Percentiles rank a stretch among this genome's conserved stretches.
phyloP scores from a whole-genome alignment of 495 filamentous ascomycete species.

The Chaetomium tenue region DNA sequence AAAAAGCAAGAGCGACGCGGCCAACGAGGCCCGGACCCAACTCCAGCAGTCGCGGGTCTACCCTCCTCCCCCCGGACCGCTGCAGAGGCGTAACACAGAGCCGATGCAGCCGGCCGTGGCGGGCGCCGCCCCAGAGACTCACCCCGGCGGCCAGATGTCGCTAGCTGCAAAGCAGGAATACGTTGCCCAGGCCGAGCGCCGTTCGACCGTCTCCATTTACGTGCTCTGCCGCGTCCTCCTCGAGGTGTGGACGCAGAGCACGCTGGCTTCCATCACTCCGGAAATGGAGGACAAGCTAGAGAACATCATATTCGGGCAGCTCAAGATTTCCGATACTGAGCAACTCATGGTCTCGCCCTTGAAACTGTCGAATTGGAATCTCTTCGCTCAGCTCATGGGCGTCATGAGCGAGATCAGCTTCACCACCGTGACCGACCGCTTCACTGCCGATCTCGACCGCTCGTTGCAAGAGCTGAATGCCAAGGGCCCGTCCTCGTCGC shows the following conservation, averaged over 20 bases:
- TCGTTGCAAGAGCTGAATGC: slow-evolving; percentile 67
- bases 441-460: slow-evolving; percentile 72
- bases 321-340: slow-evolving; percentile 83
- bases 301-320: slow-evolving; percentile 88
- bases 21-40: slow-evolving; percentile 57
- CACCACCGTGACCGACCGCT: slow-evolving; percentile 74
- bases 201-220: slow-evolving; percentile 90
- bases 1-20: slow-evolving; percentile 88
- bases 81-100: slow-evolving; percentile 51
- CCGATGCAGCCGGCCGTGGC: slow-evolving; percentile 39
- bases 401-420: slow-evolving; percentile 95
- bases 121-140: slow-evolving; percentile 17
- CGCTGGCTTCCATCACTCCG: slow-evolving; percentile 70
- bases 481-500: slow-evolving; percentile 55
- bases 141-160: slow-evolving; percentile 33
- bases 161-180: slow-evolving; percentile 63
- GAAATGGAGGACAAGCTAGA: slow-evolving; percentile 91
- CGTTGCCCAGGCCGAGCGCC: slow-evolving; percentile 74
- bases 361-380: slow-evolving; percentile 88
- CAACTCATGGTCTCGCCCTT: slow-evolving; percentile 73
- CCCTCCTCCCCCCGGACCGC: slow-evolving; percentile 30
- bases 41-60: slow-evolving; percentile 58
- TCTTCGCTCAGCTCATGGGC: slow-evolving; percentile 86
- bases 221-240: slow-evolving; percentile 90
- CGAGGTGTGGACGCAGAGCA: slow-evolving; percentile 90